Evolutionary conservation across 108 stramenopile genomes (phyloP), one percentile per base, ranked within the genome.

Genomic region (Pseudonitzschia delicatissima): DNA sequence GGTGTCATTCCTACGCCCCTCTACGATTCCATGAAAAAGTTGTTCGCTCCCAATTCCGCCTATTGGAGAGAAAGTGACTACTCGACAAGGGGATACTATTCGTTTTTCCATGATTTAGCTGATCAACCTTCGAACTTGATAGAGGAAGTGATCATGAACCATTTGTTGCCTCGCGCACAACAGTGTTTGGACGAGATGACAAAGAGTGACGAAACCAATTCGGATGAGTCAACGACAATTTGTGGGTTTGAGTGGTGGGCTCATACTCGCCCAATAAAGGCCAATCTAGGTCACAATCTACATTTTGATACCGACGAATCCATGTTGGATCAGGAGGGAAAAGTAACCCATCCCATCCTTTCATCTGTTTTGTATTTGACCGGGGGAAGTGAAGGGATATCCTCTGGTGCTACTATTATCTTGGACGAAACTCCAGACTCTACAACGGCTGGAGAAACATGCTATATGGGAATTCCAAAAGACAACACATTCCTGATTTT

Each of bases 251-350:
- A 95, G 58, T 95, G 90, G 89, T 95, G 93, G 93, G 64, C 72
- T 12, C 93, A 95, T 52, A 84, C 85, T 8, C 79, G 93, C 15
- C 87, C 88, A 6, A 67, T 88, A 17, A 64, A 84, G 36, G 85
- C 87, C 20, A 95, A 95, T 53, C 77, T 95, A 17, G 93, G 93
- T 6, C 93, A 95, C 67, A 85, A 90, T 51, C 62, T 95, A 2
- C 93, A 95, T 51, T 92, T 92, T 73, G 93, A 95, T 68, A 95
- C 93, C 17, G 93, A 95, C 45, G 93, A 95, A 75, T 71, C 86
- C 5, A 48, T 90, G 55, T 62, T 95, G 37, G 72, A 58, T 45
- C 70, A 75, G 33, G 78, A 84, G 23, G 58, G 69, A 15, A 71
- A 75, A 32, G 76, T 95, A 23, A 88, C 90, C 8, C 93, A 95